phyloP scores from a whole-genome alignment of 768 basidiomycete species.

The Tulasnella sp. region DNA sequence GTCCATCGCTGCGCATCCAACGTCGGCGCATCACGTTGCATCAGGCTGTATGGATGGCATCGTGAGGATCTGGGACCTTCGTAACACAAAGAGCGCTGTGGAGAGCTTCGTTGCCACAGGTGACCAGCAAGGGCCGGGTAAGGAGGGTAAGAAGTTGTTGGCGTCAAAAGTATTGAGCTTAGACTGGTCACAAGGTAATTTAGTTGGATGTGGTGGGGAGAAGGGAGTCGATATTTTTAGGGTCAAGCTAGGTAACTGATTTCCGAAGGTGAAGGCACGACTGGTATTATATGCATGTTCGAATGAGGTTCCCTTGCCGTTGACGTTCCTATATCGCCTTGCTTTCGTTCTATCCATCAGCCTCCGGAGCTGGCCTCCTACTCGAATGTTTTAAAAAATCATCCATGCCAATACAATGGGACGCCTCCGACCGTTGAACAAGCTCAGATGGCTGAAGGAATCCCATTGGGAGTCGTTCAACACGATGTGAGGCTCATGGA shows the following conservation, averaged over 20 bases:
- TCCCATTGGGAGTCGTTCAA: too few relatives aligned
- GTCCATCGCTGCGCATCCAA: slow-evolving; percentile 37
- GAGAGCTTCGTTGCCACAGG: slow-evolving; percentile 37
- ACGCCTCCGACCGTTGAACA: too few relatives aligned
- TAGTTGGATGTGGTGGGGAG: slow-evolving; percentile 14
- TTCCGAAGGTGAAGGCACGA: not conserved
- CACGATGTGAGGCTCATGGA: too few relatives aligned
- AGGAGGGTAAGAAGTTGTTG: not conserved
- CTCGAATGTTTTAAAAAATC: too few relatives aligned
- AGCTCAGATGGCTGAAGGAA: too few relatives aligned
- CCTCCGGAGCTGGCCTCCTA: too few relatives aligned
- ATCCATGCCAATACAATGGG: too few relatives aligned
- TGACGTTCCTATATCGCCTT: too few relatives aligned
- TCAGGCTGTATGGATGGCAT: slow-evolving; percentile 72
- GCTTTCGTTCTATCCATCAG: too few relatives aligned
- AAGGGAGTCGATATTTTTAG: slow-evolving; percentile 9
- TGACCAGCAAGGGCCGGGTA: not conserved
- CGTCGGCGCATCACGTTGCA: slow-evolving; percentile 42
- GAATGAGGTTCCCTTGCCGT: too few relatives aligned
- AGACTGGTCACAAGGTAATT: slow-evolving; percentile 6
- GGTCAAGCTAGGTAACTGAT: slow-evolving; percentile 6
- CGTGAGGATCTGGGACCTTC: slow-evolving; percentile 67
- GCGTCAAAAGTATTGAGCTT: slow-evolving; percentile 6
- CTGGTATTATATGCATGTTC: too few relatives aligned
- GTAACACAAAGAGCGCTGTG: slow-evolving; percentile 55